phyloP scores from a whole-genome alignment of 1,139 yeast genomes.

The Entelexis paramagnoliae region DNA sequence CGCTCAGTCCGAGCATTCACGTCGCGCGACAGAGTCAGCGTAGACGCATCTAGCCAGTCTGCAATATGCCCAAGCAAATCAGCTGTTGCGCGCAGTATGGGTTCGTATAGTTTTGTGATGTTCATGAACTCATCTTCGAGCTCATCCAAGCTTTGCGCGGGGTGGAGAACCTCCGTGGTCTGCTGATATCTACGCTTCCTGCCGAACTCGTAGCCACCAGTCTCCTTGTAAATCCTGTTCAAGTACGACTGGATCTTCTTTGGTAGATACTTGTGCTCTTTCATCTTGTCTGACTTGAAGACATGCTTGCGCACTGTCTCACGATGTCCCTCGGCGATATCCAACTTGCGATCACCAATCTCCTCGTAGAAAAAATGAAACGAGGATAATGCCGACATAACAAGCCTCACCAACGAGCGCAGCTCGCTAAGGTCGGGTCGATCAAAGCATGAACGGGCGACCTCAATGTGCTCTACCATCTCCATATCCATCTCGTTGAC shows the following conservation, averaged over 20 bases:
- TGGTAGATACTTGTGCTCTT: not conserved
- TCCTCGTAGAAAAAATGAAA: conserved; percentile 19
- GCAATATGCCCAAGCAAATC: conserved; percentile 4
- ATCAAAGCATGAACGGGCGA: conserved; percentile 25
- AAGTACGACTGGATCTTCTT: not conserved
- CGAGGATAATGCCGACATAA: conserved; percentile 18
- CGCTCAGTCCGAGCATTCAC: not conserved
- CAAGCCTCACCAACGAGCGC: conserved; percentile 16
- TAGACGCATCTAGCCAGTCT: conserved; percentile 4
- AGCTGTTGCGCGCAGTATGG: conserved; percentile 2
- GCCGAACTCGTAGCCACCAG: conserved; percentile 20
- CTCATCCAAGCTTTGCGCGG: not conserved
- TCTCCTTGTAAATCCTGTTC: conserved; percentile 14
- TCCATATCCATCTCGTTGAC: conserved; percentile 25
- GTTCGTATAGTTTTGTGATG: conserved; percentile 8
- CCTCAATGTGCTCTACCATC: conserved; percentile 22
- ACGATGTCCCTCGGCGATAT: conserved; percentile 14
- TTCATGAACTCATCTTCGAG: not conserved
- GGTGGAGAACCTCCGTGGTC: not conserved
- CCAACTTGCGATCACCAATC: conserved; percentile 20
- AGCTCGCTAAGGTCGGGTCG: conserved; percentile 24
- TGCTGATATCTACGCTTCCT: not conserved
- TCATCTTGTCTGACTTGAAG: not conserved
- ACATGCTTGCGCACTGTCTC: not conserved
- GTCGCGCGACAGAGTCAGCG: not conserved